Evolutionary conservation across 257 asterid species (phyloP).

Genomic region (Cynanchum wilfordii): DNA sequence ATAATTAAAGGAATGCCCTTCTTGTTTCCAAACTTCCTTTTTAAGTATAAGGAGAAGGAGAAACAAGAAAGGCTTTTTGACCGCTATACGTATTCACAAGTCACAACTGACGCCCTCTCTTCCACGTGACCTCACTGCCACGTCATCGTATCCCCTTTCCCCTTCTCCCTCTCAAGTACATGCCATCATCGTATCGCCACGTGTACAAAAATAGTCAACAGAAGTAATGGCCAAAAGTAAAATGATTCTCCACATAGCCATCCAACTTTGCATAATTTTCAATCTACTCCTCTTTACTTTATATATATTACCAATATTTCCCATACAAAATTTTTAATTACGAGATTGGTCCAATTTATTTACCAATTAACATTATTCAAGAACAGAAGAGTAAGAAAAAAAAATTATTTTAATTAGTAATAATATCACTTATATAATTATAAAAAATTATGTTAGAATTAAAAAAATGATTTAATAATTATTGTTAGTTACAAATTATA

Average conservation of each 20-base stretch:
- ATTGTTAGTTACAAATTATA: no score
- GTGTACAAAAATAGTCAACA: not conserved
- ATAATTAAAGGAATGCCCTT: no score
- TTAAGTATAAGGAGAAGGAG: no score
- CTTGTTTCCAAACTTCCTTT: not conserved
- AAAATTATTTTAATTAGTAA: no score
- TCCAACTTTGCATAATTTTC: not conserved
- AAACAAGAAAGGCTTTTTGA: not conserved
- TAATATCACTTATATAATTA: no score
- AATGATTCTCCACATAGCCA: not conserved
- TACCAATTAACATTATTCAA: not conserved
- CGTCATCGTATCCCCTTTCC: not conserved
- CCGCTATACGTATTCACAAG: not conserved
- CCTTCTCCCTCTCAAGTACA: not conserved
- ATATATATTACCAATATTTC: not conserved
- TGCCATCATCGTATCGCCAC: not conserved
- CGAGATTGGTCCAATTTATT: not conserved
- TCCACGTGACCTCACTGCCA: slow-evolving; percentile 1
- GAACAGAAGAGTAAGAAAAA: no score
- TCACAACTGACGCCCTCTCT: not conserved
- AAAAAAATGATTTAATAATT: no score
- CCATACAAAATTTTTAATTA: not conserved
- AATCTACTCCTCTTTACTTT: not conserved
- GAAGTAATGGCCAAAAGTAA: no score
- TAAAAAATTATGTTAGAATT: no score